Evolutionary conservation across 73 alveolate genomes (phyloP).

Genomic region (Breviolum minutum): DNA sequence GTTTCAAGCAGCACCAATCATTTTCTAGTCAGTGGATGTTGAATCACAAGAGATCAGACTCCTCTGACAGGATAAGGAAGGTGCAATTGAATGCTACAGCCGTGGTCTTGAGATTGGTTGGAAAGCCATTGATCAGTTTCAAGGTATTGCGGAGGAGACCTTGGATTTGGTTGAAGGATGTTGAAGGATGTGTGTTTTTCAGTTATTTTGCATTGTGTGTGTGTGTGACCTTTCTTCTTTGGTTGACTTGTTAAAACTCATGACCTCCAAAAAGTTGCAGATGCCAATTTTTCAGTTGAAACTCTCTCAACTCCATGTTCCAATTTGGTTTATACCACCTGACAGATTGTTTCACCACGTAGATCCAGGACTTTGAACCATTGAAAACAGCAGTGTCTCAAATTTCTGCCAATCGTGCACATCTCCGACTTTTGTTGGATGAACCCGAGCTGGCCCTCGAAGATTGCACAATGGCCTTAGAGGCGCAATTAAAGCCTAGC

Average conservation of each 20-base stretch:
- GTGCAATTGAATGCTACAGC: conserved; percentile 69
- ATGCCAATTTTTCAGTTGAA: too few relatives aligned
- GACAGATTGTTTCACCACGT: background rate
- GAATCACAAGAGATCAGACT: background rate
- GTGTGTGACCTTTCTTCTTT: background rate
- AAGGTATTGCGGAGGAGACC: conserved; percentile 36
- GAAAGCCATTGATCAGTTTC: conserved; percentile 55
- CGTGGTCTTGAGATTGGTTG: conserved; percentile 8
- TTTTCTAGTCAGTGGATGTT: too few relatives aligned
- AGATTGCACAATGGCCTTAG: conserved; percentile 35
- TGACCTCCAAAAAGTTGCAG: background rate
- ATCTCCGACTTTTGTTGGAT: background rate
- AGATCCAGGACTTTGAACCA: conserved; percentile 47
- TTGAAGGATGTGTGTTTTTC: background rate
- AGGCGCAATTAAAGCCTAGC: background rate
- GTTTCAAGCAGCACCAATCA: too few relatives aligned
- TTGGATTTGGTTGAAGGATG: background rate
- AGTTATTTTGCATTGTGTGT: background rate
- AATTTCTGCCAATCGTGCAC: conserved; percentile 50
- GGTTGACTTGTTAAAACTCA: background rate
- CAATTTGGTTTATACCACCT: background rate
- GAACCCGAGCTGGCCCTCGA: conserved; percentile 58
- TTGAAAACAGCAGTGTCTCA: conserved; percentile 46
- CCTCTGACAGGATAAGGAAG: conserved; percentile 12
- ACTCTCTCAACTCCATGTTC: too few relatives aligned